Conservation (phyloP, 2,329 filamentous ascomycete genomes). For the Colletotrichum euphorbiae region DNA sequence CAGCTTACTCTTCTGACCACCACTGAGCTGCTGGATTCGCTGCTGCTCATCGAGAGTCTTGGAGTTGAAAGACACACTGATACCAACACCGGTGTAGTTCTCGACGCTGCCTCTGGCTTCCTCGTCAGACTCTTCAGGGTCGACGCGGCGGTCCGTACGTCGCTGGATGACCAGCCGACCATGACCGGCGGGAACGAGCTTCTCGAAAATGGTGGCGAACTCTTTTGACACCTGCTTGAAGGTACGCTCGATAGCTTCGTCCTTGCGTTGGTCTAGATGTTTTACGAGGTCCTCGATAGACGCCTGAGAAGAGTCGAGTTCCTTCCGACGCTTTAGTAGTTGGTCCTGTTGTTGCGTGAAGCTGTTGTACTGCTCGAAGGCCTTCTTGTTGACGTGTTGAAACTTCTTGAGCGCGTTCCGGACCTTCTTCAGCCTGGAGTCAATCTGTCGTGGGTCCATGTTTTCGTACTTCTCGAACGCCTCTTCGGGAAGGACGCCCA, state of each 20-base stretch:
- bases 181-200: slow-evolving; percentile 92
- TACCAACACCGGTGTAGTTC: slow-evolving; percentile 96
- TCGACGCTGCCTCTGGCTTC: slow-evolving; percentile 80
- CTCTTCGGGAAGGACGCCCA: slow-evolving; percentile 93
- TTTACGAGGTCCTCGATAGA: slow-evolving; percentile 94
- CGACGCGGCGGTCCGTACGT: slow-evolving; percentile 76
- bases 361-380: slow-evolving; percentile 98
- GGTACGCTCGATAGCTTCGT: slow-evolving; percentile 97
- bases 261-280: slow-evolving; percentile 93
- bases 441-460: slow-evolving; percentile 78
- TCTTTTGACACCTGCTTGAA: slow-evolving; percentile 98
- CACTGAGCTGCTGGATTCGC: slow-evolving; percentile 94
- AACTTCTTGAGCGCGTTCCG: slow-evolving; percentile 96
- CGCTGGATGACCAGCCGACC: slow-evolving; percentile 94
- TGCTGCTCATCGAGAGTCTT: slow-evolving; percentile 97
- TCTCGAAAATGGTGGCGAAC: slow-evolving; percentile 92
- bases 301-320: slow-evolving; percentile 85
- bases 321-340: slow-evolving; percentile 83
- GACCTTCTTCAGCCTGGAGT: slow-evolving; percentile 84
- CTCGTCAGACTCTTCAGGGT: slow-evolving; percentile 74
- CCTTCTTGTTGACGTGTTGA: slow-evolving; percentile 99
- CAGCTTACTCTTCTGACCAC: slow-evolving; percentile 92
- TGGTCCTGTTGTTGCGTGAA: slow-evolving; percentile 94
- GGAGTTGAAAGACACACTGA: slow-evolving; percentile 98
- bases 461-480: slow-evolving; percentile 92